Evolutionary conservation across 2,329 filamentous ascomycete genomes (phyloP), one percentile per base, ranked within the genome.

Genomic region (Fusarium circinatum): DNA sequence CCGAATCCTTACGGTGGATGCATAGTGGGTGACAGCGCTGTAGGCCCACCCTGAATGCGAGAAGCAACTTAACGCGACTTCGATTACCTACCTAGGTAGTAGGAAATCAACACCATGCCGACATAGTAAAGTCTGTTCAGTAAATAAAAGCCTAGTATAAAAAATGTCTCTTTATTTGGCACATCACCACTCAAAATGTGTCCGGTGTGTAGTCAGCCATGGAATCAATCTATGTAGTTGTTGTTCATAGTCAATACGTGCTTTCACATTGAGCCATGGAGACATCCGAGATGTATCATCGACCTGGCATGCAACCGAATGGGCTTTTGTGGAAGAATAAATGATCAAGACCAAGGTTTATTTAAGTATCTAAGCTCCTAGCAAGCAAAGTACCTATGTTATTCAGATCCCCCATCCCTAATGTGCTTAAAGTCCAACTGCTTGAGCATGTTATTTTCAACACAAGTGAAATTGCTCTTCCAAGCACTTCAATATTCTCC

Each of bases 121-220:
- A 24, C 30, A 14, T 34, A 24, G 17, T 9, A 24, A 52, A 51
- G 48, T 2, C 6, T 10, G 4, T 34, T 15, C 30, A 51, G n/a
- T 11, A 14, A 20, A 6, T 1, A 34, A 11, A 24, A 20, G 8
- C 12, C 3, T 3, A 12, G 28, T 14, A 15, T 10, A 20, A 11
- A 2, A 6, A 20, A 26, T 15, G 3, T 52, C 6, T 8, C 5
- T 52, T 11, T 34, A 26, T 11, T 11, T 52, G n/a, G 8, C 12
- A 14, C 3, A 7, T 32, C 8, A 1, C 8, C 3, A 8, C 18
- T n/a, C n/a, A n/a, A n/a, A n/a, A 32, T n/a, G 11, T 7, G 12
- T 14, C 8, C 17, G 28, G 28, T 10, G 0, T 20, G 5, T 1
- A 49, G 22, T 24, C 22, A 24, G 12, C 15, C 8, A 32, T 32